Evolutionary conservation across 2,329 filamentous ascomycete species (phyloP).

Genomic region (Scortechinia acanthostroma): DNA sequence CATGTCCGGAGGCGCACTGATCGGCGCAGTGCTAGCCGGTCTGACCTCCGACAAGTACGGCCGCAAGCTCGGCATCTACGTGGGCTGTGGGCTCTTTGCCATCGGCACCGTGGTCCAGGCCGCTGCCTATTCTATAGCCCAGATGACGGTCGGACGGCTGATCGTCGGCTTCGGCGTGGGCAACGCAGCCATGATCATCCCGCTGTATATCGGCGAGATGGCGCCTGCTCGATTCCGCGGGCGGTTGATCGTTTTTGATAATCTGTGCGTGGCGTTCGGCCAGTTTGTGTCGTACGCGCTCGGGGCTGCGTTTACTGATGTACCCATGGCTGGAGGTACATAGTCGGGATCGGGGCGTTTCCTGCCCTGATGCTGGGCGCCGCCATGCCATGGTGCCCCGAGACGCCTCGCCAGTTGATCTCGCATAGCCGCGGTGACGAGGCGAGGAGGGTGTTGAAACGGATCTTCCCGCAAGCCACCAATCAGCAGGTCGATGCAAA

Average conservation of each 20-base stretch:
- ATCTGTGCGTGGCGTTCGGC: slow-evolving; percentile 24
- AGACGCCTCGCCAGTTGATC: slow-evolving; percentile 28
- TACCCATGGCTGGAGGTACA: slow-evolving; percentile 28
- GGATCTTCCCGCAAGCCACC: slow-evolving; percentile 22
- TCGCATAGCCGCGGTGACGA: slow-evolving; percentile 20
- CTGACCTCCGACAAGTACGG: slow-evolving; percentile 26
- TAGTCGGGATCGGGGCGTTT: slow-evolving; percentile 27
- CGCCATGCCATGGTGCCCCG: slow-evolving; percentile 27
- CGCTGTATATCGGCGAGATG: slow-evolving; percentile 23
- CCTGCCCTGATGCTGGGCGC: slow-evolving; percentile 25
- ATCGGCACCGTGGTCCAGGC: slow-evolving; percentile 24
- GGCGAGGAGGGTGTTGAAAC: slow-evolving; percentile 16
- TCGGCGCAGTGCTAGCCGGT: slow-evolving; percentile 28
- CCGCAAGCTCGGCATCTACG: slow-evolving; percentile 24
- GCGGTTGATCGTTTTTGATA: slow-evolving; percentile 28
- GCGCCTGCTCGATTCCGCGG: slow-evolving; percentile 31
- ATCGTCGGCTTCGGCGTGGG: slow-evolving; percentile 31
- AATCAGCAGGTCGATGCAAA: slow-evolving; percentile 24
- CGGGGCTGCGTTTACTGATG: slow-evolving; percentile 18
- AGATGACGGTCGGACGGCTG: slow-evolving; percentile 32
- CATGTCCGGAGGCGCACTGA: slow-evolving; percentile 32
- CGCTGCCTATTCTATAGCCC: slow-evolving; percentile 23
- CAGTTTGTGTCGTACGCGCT: slow-evolving; percentile 21
- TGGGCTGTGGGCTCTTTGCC: slow-evolving; percentile 26
- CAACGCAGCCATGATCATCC: slow-evolving; percentile 27